Percentiles rank a stretch among this genome's conserved stretches.
Evolutionary conservation across 441 rosid genomes (phyloP).

Genomic region (Pelargonium citronellum): DNA sequence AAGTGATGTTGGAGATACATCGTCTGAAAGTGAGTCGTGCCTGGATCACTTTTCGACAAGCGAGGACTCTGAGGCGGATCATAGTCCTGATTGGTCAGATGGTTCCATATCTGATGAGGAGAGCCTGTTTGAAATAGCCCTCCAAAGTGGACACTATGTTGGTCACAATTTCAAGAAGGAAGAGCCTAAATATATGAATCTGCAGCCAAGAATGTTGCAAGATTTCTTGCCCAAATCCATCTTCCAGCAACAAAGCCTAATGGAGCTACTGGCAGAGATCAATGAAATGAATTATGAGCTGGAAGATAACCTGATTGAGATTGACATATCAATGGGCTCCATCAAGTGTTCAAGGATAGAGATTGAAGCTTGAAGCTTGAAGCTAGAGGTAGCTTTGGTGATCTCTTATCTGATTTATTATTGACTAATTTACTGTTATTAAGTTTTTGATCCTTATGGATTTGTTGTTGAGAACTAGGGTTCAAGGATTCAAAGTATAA

Average conservation of each 20-base stretch:
- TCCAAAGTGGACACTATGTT: conserved; percentile 62
- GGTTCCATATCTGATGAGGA: conserved; percentile 77
- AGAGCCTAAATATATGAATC: conserved; percentile 14
- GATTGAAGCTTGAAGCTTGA: conserved; percentile 42
- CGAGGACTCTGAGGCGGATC: conserved; percentile 12
- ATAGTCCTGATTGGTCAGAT: conserved; percentile 40
- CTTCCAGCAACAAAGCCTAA: conserved; percentile 36
- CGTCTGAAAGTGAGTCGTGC: too few relatives aligned
- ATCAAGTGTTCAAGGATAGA: conserved; percentile 74
- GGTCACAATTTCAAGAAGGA: conserved; percentile 24
- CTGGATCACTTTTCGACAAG: too few relatives aligned
- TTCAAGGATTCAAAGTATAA: neutral
- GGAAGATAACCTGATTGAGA: conserved; percentile 86
- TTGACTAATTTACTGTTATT: neutral
- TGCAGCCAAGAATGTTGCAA: conserved; percentile 28
- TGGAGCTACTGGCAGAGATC: conserved; percentile 46
- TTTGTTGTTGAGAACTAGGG: conserved; percentile 21
- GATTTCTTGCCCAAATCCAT: conserved; percentile 26
- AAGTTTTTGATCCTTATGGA: conserved; percentile 43
- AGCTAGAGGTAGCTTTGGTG: too few relatives aligned
- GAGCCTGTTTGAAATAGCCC: conserved; percentile 71
- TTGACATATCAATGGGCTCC: conserved; percentile 79
- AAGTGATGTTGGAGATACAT: conserved; percentile 29
- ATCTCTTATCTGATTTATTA: too few relatives aligned
- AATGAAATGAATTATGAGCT: conserved; percentile 48